Conservation (phyloP, 208 protist genomes). For the Balamuthia mandrillaris region DNA sequence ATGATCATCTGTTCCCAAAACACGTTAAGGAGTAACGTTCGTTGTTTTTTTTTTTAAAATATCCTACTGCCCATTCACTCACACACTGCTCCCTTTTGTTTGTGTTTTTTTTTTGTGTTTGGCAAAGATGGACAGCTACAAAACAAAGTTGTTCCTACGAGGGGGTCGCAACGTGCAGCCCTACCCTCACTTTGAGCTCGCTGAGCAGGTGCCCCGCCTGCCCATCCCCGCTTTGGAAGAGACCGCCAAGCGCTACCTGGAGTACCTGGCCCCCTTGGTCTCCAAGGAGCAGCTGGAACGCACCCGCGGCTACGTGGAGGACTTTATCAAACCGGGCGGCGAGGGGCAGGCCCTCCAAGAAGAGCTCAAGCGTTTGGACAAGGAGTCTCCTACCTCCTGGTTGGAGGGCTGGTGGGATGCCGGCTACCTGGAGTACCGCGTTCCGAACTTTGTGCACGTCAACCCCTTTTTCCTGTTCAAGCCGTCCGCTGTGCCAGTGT, state of each 20-base stretch:
- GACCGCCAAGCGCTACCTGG: not conserved
- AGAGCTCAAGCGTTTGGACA: not conserved
- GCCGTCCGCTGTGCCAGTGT: not conserved
- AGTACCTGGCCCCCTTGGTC: not conserved
- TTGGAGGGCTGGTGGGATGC: constrained; percentile 11
- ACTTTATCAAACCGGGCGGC: not conserved
- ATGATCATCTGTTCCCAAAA: too few relatives aligned
- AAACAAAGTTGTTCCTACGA: not conserved
- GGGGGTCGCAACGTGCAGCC: not conserved
- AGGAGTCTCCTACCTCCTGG: constrained; percentile 4
- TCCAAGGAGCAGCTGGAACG: not conserved
- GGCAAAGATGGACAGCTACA: constrained; percentile 1
- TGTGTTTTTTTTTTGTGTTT: too few relatives aligned
- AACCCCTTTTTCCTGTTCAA: constrained; percentile 18
- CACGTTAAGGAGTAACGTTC: too few relatives aligned
- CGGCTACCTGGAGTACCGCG: not conserved
- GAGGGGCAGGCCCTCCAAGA: not conserved
- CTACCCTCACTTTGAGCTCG: not conserved
- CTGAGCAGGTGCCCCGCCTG: not conserved
- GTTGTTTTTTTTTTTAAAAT: too few relatives aligned
- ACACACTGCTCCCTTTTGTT: too few relatives aligned
- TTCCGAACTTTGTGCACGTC: not conserved
- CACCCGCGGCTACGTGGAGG: not conserved
- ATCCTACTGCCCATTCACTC: too few relatives aligned
- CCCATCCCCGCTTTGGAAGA: not conserved